Percentiles rank a stretch among this genome's conserved stretches.
phyloP scores from a whole-genome alignment of 2,329 filamentous ascomycete genomes.

The Rhynchosporium secalis region DNA sequence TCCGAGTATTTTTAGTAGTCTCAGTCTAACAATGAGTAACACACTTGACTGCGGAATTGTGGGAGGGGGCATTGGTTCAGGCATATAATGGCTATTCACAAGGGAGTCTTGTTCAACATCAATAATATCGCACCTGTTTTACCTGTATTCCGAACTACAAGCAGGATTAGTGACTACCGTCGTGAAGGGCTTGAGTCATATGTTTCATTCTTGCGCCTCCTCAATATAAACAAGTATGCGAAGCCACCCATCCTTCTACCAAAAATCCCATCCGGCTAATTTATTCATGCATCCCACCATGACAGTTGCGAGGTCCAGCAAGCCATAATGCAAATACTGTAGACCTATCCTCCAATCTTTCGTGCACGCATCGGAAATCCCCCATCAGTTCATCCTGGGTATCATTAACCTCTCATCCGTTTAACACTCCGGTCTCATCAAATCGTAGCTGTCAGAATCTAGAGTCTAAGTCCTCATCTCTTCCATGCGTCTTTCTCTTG shows the following conservation, averaged over 20 bases:
- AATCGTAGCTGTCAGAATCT: constrained; percentile 17
- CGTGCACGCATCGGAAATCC: constrained; percentile 4
- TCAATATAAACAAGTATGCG: constrained; percentile 10
- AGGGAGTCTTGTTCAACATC: too few species aligned
- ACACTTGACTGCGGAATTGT: too few species aligned
- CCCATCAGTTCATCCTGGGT: constrained; percentile 2
- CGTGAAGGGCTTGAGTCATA: not conserved
- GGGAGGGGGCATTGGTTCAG: too few species aligned
- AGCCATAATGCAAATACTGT: not conserved
- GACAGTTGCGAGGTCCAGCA: not conserved
- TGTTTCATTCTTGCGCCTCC: not conserved
- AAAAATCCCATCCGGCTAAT: not conserved
- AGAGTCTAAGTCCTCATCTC: constrained; percentile 17
- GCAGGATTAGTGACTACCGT: too few species aligned
- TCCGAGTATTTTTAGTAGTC: too few species aligned
- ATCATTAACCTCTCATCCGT: constrained; percentile 5
- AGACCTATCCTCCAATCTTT: not conserved
- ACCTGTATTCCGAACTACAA: not conserved
- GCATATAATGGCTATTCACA: too few species aligned
- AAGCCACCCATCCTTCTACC: not conserved
- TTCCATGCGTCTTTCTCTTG: not conserved
- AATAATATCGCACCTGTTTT: too few species aligned
- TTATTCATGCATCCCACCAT: not conserved
- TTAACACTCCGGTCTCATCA: not conserved
- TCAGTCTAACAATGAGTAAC: too few species aligned